Percentiles rank a stretch among this genome's conserved stretches.
These are phyloP conservation scores for Avicennia marina DNA, from an alignment of 257 asterid genomes.

Conservation along the genomic window DNA sequence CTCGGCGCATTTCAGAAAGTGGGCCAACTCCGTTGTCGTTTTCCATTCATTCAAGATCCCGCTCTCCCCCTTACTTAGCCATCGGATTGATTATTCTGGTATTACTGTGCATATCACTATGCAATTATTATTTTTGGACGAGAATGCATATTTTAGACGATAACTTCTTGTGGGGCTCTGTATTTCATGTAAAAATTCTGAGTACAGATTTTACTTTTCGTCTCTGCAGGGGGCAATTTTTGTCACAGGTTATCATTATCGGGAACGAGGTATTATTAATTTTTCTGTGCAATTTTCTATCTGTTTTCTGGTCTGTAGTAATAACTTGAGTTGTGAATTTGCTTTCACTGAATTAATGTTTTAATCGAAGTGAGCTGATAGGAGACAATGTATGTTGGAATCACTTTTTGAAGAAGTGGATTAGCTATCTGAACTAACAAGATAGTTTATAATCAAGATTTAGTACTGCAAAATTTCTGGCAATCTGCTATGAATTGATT, in stretches of 20 bases:
- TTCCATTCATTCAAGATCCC: conserved; percentile 45
- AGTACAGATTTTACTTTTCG: conserved; percentile 2
- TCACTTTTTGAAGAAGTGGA: background rate
- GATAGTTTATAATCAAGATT: background rate
- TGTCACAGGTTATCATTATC: conserved; percentile 39
- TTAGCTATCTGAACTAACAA: background rate
- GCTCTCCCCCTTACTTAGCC: conserved; percentile 40
- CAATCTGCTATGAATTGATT: background rate
- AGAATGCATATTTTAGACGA: background rate
- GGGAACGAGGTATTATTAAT: conserved; percentile 54
- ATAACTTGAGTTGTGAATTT: conserved; percentile 1
- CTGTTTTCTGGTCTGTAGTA: background rate
- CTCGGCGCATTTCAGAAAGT: conserved; percentile 47
- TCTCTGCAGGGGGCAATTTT: conserved; percentile 54
- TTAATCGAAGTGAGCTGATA: background rate
- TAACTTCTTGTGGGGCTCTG: background rate
- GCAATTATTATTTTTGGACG: no score
- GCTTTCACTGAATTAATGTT: conserved; percentile 1
- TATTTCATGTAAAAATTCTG: no score
- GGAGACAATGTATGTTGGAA: background rate
- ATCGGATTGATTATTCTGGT: conserved; percentile 53
- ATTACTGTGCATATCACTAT: background rate
- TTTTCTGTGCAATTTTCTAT: background rate
- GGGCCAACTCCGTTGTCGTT: conserved; percentile 37
- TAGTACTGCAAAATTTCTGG: no score